Conservation (phyloP, 2,329 filamentous ascomycete genomes). For the Sporothrix globosa region DNA sequence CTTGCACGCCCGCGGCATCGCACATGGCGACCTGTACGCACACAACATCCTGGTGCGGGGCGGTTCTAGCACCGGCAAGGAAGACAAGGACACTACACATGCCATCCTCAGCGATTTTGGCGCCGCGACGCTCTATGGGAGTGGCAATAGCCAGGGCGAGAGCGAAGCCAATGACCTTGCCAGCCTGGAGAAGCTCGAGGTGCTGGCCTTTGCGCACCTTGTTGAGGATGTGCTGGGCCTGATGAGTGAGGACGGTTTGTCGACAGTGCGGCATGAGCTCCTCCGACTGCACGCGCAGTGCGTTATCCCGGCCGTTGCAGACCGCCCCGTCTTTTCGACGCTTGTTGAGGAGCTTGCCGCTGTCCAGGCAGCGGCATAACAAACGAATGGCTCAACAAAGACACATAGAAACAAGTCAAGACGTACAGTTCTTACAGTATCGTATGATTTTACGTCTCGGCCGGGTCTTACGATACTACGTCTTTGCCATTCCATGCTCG, state of each 20-base stretch:
- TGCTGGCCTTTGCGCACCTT: slow-evolving; percentile 53
- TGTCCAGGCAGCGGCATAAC: slow-evolving; percentile 5
- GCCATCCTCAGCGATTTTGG: slow-evolving; percentile 54
- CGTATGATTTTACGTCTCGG: background rate
- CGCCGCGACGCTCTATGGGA: slow-evolving; percentile 51
- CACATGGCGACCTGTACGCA: slow-evolving; percentile 54
- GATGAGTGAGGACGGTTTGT: slow-evolving; percentile 32
- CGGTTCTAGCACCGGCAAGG: background rate
- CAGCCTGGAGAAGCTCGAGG: slow-evolving; percentile 50
- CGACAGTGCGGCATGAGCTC: slow-evolving; percentile 37
- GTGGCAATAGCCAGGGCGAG: slow-evolving; percentile 34
- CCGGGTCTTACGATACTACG: background rate
- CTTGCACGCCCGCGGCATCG: slow-evolving; percentile 49
- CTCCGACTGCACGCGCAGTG: slow-evolving; percentile 41
- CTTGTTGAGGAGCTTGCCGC: slow-evolving; percentile 37
- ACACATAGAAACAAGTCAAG: slow-evolving; percentile 1
- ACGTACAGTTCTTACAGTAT: too few species aligned
- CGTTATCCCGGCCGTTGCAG: slow-evolving; percentile 37
- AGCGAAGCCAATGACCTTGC: slow-evolving; percentile 30
- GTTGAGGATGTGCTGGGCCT: slow-evolving; percentile 51
- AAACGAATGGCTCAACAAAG: background rate
- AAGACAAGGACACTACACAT: slow-evolving; percentile 38
- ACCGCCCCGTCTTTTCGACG: slow-evolving; percentile 44
- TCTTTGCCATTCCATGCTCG: background rate
- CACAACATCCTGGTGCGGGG: slow-evolving; percentile 50